phyloP scores from a whole-genome alignment of 1,139 yeast genomes.

The Nakaseomyces sp. region DNA sequence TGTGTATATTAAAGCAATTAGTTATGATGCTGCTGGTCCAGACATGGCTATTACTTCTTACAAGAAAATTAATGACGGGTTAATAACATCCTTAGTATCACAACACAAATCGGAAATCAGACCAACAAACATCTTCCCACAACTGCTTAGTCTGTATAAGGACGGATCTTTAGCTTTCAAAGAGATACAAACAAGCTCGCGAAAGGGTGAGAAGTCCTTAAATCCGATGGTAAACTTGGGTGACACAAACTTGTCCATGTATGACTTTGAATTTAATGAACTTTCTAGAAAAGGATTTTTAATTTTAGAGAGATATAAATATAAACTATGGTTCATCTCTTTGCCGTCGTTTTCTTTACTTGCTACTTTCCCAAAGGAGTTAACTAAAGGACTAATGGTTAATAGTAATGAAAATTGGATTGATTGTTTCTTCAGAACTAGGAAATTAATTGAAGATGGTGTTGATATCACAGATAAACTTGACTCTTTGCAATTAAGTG shows the following conservation, averaged over 20 bases:
- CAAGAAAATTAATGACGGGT: constrained; percentile 22
- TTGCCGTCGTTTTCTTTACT: constrained; percentile 21
- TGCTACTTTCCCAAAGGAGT: constrained; percentile 14
- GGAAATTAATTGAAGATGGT: constrained; percentile 33
- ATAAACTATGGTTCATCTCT: constrained; percentile 53
- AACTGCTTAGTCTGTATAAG: constrained; percentile 33
- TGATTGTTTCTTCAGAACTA: constrained; percentile 41
- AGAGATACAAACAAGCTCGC: constrained; percentile 9
- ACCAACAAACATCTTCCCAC: constrained; percentile 32
- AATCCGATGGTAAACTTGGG: constrained; percentile 26
- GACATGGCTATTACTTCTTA: constrained; percentile 22
- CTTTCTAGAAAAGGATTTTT: constrained; percentile 48
- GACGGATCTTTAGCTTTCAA: constrained; percentile 33
- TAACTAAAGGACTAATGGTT: constrained; percentile 12
- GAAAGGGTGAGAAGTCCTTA: constrained; percentile 30
- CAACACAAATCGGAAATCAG: constrained; percentile 37
- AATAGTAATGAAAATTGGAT: constrained; percentile 39
- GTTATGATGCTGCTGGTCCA: constrained; percentile 20
- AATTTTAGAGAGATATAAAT: constrained; percentile 52
- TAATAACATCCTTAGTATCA: constrained; percentile 22
- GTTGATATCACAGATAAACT: constrained; percentile 12
- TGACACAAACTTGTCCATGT: constrained; percentile 61
- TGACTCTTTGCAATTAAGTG: constrained; percentile 1
- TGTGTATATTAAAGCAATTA: constrained; percentile 23
- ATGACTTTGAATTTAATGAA: constrained; percentile 66